Percentiles rank a stretch among this genome's conserved stretches.
phyloP scores from a whole-genome alignment of 495 filamentous ascomycete genomes.

The Hypoxylon trugodes region DNA sequence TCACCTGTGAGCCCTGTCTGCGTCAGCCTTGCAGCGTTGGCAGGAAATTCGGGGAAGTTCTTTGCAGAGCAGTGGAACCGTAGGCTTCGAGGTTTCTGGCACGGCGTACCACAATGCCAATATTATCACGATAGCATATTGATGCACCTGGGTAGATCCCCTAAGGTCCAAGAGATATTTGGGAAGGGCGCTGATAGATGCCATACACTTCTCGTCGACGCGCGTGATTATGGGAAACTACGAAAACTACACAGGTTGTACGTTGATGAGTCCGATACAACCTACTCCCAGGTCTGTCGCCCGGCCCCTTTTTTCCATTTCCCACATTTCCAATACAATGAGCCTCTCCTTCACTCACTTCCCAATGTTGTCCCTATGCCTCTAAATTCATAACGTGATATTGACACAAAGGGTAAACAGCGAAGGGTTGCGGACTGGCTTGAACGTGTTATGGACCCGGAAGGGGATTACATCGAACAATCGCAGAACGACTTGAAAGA shows the following conservation, averaged over 20 bases:
- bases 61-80: conserved; percentile 33
- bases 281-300: conserved; percentile 32
- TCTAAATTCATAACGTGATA: no score
- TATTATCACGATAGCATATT: conserved; percentile 40
- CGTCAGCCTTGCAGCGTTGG: conserved; percentile 25
- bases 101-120: conserved; percentile 28
- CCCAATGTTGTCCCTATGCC: no score
- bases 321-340: no score
- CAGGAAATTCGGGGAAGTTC: conserved; percentile 24
- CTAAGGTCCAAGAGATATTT: conserved; percentile 31
- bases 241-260: conserved; percentile 27
- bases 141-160: conserved; percentile 38
- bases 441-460: conserved; percentile 9
- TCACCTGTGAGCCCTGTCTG: conserved; percentile 32
- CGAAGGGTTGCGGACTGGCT: conserved; percentile 24
- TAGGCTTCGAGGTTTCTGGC: conserved; percentile 36
- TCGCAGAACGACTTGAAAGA: conserved; percentile 24
- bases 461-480: conserved; percentile 15
- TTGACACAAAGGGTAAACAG: conserved; percentile 18
- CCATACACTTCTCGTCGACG: conserved; percentile 27
- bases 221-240: conserved; percentile 17
- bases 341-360: no score
- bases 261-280: conserved; percentile 28
- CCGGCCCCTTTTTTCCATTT: background rate
- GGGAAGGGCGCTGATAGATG: conserved; percentile 29